These are phyloP conservation scores for Septoria linicola DNA, from an alignment of 2,329 filamentous ascomycete species.

Conservation along the genomic window DNA sequence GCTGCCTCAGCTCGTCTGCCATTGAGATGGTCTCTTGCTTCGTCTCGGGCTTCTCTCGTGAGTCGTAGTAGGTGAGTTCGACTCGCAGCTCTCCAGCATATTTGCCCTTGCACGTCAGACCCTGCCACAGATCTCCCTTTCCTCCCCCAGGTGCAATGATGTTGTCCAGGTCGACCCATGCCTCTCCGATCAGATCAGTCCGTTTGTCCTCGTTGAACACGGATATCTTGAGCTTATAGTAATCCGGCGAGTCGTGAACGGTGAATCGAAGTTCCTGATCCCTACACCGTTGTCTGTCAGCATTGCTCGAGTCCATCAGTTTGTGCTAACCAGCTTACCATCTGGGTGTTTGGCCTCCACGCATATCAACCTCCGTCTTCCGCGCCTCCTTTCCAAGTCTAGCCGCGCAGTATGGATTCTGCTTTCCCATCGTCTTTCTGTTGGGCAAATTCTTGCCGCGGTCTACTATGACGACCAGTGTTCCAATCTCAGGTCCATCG, in stretches of 20 bases:
- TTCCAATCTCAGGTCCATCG: conserved; percentile 91
- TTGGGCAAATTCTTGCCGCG: conserved; percentile 96
- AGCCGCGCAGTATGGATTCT: conserved; percentile 95
- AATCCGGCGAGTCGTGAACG: conserved; percentile 94
- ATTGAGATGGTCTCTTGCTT: conserved; percentile 47
- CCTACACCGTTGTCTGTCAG: conserved; percentile 55
- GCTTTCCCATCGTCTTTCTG: conserved; percentile 94
- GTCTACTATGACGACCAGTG: conserved; percentile 87
- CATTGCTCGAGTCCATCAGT: conserved; percentile 6
- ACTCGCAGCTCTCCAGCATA: conserved; percentile 94
- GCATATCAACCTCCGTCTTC: conserved; percentile 90
- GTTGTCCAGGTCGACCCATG: conserved; percentile 78
- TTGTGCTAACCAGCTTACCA: conserved; percentile 63
- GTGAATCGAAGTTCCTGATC: conserved; percentile 95
- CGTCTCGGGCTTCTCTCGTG: conserved; percentile 71
- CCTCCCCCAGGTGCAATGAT: conserved; percentile 84
- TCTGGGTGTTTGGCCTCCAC: conserved; percentile 91
- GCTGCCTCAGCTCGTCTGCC: conserved; percentile 31
- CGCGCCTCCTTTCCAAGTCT: conserved; percentile 94
- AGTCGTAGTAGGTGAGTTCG: conserved; percentile 95
- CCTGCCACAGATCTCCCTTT: conserved; percentile 93
- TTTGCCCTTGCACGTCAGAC: conserved; percentile 81
- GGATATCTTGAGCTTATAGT: conserved; percentile 91
- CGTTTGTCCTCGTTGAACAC: conserved; percentile 98
- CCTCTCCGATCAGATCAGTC: conserved; percentile 93